These are phyloP conservation scores for Bothriochloa decipiens DNA, from an alignment of 176 grass and related monocot genomes.

Conservation along the genomic window DNA sequence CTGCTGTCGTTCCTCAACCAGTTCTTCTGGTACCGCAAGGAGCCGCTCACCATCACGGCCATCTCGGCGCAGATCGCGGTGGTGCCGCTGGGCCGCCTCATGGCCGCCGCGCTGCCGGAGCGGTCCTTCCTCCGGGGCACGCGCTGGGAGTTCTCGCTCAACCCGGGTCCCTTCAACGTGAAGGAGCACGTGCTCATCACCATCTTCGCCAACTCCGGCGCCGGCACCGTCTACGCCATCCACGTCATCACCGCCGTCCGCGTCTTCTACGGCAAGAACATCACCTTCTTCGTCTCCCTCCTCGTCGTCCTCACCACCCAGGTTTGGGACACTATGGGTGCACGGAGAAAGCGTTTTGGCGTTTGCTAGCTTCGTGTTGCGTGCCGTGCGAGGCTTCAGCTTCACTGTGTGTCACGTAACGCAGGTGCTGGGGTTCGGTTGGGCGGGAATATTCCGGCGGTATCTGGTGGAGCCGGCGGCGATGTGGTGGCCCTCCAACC, in stretches of 20 bases:
- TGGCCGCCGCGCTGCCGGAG: constrained; percentile 52
- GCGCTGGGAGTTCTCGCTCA: constrained; percentile 74
- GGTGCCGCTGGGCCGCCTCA: constrained; percentile 75
- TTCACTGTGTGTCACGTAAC: neutral
- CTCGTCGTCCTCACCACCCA: constrained; percentile 93
- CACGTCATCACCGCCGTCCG: constrained; percentile 82
- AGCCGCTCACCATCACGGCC: constrained; percentile 86
- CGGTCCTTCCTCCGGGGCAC: constrained; percentile 53
- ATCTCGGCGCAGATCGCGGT: constrained; percentile 97
- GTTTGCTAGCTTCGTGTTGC: neutral
- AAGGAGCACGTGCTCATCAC: constrained; percentile 97
- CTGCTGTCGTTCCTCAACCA: constrained; percentile 92
- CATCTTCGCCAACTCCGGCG: constrained; percentile 96
- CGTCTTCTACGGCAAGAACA: constrained; percentile 81
- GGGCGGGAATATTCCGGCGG: constrained; percentile 96
- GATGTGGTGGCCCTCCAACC: constrained; percentile 98
- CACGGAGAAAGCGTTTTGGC: neutral
- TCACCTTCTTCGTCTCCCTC: constrained; percentile 88
- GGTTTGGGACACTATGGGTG: too few species aligned
- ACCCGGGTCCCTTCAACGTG: constrained; percentile 85
- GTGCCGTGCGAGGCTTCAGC: neutral
- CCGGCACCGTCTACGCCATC: constrained; percentile 92
- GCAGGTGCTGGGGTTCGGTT: constrained; percentile 85
- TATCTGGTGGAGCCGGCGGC: constrained; percentile 90
- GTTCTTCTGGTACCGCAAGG: constrained; percentile 98